These are phyloP conservation scores for Tricholomella constricta DNA, from an alignment of 768 basidiomycete genomes.

Conservation along the genomic window DNA sequence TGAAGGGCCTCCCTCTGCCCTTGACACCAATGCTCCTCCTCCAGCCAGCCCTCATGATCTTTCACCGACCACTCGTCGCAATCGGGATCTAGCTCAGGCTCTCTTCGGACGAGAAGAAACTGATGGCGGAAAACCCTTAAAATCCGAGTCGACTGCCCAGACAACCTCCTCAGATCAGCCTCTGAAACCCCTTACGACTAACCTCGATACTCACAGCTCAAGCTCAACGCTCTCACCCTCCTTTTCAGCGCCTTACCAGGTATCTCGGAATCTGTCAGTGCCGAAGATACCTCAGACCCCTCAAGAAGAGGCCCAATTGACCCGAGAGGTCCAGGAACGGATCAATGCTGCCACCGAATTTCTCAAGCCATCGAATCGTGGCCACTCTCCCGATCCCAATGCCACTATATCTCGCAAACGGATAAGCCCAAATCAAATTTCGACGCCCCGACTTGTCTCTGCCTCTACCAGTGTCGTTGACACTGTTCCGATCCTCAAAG, in stretches of 20 bases:
- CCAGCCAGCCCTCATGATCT: slow-evolving; percentile 25
- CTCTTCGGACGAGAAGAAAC: slow-evolving; percentile 60
- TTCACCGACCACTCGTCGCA: slow-evolving; percentile 60
- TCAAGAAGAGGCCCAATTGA: slow-evolving; percentile 57
- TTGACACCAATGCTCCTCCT: slow-evolving; percentile 21
- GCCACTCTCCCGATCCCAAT: slow-evolving; percentile 34
- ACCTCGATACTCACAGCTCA: slow-evolving; percentile 25
- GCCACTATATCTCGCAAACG: slow-evolving; percentile 54
- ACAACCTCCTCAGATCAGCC: not conserved
- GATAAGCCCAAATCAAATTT: slow-evolving; percentile 65
- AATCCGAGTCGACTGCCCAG: not conserved
- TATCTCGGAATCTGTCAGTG: slow-evolving; percentile 44
- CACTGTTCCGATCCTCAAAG: slow-evolving; percentile 55
- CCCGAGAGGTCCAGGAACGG: slow-evolving; percentile 66
- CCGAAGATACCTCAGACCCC: slow-evolving; percentile 44
- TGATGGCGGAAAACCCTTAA: slow-evolving; percentile 14
- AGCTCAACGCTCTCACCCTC: slow-evolving; percentile 28
- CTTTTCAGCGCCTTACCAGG: slow-evolving; percentile 34
- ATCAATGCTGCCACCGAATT: slow-evolving; percentile 67
- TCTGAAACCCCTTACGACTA: slow-evolving; percentile 5
- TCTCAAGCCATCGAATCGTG: slow-evolving; percentile 49
- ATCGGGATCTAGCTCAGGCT: slow-evolving; percentile 75
- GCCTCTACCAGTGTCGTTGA: slow-evolving; percentile 66
- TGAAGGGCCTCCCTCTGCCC: slow-evolving; percentile 25
- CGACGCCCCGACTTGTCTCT: slow-evolving; percentile 64